Base-by-base conservation (phyloP, 257 asterid species). In the Echium plantagineum region DNA sequence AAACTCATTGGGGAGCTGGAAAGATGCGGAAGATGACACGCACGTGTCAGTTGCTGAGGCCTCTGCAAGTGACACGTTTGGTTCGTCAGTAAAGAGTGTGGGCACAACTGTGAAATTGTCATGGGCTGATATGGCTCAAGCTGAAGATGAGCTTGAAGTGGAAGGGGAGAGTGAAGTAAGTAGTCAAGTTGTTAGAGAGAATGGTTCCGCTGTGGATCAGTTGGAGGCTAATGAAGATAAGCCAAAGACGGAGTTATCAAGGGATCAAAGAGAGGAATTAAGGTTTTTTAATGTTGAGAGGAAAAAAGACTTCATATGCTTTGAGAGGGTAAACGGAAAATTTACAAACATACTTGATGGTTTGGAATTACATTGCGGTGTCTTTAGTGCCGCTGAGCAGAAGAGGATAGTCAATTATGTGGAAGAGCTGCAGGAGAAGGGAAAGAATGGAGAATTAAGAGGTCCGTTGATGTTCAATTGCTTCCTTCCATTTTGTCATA, bases 101-200 rank as follows among this genome's bases (percentile, higher is more conserved):
- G 68, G 65, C 70, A 76, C 85, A 7, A 57, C 12, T 21, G 57
- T 59, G 71, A 83, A 80, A 69, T 80, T 77, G 80, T 90, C 97
- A 24, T 90, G 98, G 98, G 98, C 98, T 15, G 98, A 91, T 75
- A 91, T 91, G 93, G 87, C 97, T 66, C 79, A 70, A 66, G 94
- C 85, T 70, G 96, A 88, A 71, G 96, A 88, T 69, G 98, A 88
- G 76, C 81, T 85, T 69, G 82, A 71, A 62, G 72, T 19, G 4
- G 80, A 68, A 62, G 75, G 71, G 30, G 70, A 68, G 65, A 70
- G 15, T 16, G 73, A 69, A 63, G 60, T 70, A 62, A 64, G 62
- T 38, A 51, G 55, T 31, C 53, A 26, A 57, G 53, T 30, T n/a
- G 61, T 30, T 26, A 49, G 47, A 57, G 71, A 6, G 59, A 69